Evolutionary conservation across 768 basidiomycete genomes (phyloP).

Genomic region (Udeniomyces megalosporus): DNA sequence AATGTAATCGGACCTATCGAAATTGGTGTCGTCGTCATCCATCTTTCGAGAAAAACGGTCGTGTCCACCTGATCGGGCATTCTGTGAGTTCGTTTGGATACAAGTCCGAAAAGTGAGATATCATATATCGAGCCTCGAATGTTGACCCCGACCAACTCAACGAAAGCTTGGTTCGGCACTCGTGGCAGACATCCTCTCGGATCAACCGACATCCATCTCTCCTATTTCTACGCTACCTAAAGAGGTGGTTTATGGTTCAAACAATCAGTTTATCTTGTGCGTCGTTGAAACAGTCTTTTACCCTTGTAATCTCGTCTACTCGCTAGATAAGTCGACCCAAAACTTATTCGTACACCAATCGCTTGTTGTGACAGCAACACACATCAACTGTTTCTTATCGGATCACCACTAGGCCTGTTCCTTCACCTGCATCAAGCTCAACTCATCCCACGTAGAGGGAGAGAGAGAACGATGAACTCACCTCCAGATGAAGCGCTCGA

Average conservation of each 20-base stretch:
- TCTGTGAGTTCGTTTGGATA: constrained; percentile 22
- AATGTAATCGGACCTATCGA: constrained; percentile 32
- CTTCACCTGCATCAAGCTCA: constrained; percentile 35
- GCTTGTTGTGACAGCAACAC: too few species aligned
- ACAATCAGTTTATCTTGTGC: constrained; percentile 10
- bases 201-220: constrained; percentile 34
- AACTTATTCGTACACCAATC: too few species aligned
- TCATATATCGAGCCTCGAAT: background rate
- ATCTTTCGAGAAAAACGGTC: constrained; percentile 29
- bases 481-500: constrained; percentile 36
- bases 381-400: constrained; percentile 31
- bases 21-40: constrained; percentile 35
- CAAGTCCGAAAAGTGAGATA: background rate
- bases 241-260: constrained; percentile 18
- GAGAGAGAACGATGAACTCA: constrained; percentile 22
- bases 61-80: constrained; percentile 35
- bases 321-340: too few species aligned
- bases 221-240: constrained; percentile 28
- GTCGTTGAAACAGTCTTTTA: too few species aligned
- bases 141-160: background rate
- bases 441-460: constrained; percentile 32
- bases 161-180: constrained; percentile 31
- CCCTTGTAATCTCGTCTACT: too few species aligned
- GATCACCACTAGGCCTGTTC: constrained; percentile 34
- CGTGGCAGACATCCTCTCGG: constrained; percentile 33